Evolutionary conservation across 2,329 filamentous ascomycete genomes (phyloP).

Genomic region (Colletotrichum filicis): DNA sequence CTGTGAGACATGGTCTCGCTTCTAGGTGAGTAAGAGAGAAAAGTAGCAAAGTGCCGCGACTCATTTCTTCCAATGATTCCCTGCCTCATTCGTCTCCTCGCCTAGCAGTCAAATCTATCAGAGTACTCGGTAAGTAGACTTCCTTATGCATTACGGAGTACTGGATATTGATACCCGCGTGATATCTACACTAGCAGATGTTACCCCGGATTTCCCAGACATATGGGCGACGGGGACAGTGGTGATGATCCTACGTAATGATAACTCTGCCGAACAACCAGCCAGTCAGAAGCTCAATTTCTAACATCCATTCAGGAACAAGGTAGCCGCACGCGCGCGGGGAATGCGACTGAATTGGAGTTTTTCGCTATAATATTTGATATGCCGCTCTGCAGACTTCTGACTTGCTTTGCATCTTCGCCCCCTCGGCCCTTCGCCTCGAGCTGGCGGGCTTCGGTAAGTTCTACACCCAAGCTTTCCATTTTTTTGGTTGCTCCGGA

Average conservation of each 20-base stretch:
- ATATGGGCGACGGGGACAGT: background rate
- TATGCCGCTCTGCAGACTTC: background rate
- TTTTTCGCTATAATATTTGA: background rate
- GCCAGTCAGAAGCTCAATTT: background rate
- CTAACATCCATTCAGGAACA: background rate
- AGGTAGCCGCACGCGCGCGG: background rate
- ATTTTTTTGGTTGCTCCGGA: background rate
- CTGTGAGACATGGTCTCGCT: too few relatives aligned
- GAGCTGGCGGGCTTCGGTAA: background rate
- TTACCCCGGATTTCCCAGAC: background rate
- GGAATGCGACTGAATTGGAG: background rate
- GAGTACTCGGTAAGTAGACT: too few relatives aligned
- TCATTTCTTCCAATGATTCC: too few relatives aligned
- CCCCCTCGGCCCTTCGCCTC: background rate
- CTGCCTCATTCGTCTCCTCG: too few relatives aligned
- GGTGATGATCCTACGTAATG: background rate
- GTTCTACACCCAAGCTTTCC: background rate
- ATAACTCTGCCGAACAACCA: background rate
- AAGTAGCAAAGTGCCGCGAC: too few relatives aligned
- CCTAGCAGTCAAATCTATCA: too few relatives aligned
- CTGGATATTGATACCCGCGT: background rate
- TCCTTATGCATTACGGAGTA: too few relatives aligned
- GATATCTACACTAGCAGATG: background rate
- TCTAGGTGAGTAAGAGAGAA: too few relatives aligned
- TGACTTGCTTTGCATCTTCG: background rate